phyloP scores from a whole-genome alignment of 1,284 basidiomycete species.

The Heterobasidion parviporum region DNA sequence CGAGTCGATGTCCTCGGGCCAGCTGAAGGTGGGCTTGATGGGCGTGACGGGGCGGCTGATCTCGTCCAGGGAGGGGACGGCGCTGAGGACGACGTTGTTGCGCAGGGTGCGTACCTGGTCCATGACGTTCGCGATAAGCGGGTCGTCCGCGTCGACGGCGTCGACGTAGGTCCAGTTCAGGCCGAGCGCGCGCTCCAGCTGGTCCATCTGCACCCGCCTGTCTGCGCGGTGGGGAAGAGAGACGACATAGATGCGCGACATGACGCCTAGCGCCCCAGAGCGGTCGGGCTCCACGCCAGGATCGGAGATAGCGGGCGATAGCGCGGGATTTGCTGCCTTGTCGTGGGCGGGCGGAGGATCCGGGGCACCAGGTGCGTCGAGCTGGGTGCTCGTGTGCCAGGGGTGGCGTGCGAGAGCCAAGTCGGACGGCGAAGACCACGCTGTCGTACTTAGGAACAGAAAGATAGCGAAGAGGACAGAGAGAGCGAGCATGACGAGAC shows the following conservation, averaged over 20 bases:
- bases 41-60: not conserved
- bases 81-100: not conserved
- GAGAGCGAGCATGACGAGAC: not conserved
- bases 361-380: not conserved
- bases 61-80: not conserved
- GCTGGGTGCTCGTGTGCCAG: not conserved
- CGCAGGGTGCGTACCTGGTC: conserved; percentile 29
- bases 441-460: not conserved
- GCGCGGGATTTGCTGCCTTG: too few relatives aligned
- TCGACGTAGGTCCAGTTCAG: conserved; percentile 48
- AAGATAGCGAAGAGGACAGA: not conserved
- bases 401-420: not conserved
- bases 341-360: not conserved
- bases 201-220: conserved; percentile 47
- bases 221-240: conserved; percentile 46
- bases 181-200: conserved; percentile 32
- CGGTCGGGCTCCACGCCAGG: not conserved
- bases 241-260: conserved; percentile 45
- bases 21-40: conserved; percentile 25
- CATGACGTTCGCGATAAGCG: conserved; percentile 31
- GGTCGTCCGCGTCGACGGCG: conserved; percentile 32
- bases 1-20: conserved; percentile 36
- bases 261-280: conserved; percentile 11
- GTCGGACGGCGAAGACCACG: not conserved
- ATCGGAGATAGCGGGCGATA: not conserved